Evolutionary conservation across 1,284 basidiomycete species (phyloP).

Genomic region (Pseudozyma tsukubaensis): DNA sequence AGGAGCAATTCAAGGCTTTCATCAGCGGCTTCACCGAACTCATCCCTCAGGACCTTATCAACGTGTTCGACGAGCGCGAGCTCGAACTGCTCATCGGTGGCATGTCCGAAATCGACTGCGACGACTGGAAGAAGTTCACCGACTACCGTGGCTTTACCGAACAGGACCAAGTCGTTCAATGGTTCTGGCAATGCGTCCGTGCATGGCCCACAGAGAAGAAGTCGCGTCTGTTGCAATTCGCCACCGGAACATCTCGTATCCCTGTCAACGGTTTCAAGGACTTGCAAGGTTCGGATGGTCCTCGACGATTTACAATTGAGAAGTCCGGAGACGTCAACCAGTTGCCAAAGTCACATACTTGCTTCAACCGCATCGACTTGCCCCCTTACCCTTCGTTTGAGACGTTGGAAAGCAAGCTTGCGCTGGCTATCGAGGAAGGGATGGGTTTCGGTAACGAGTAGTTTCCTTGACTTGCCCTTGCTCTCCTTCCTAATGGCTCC

Average conservation of each 20-base stretch:
- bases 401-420: conserved; percentile 66
- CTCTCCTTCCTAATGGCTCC: neutral
- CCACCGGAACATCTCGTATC: conserved; percentile 94
- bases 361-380: conserved; percentile 68
- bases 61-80: conserved; percentile 98
- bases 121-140: conserved; percentile 76
- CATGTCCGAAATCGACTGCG: conserved; percentile 94
- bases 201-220: conserved; percentile 97
- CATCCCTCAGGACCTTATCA: conserved; percentile 92
- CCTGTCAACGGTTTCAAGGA: conserved; percentile 99
- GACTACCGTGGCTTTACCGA: conserved; percentile 74
- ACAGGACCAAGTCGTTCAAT: conserved; percentile 82
- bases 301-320: conserved; percentile 71
- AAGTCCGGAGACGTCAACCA: conserved; percentile 66
- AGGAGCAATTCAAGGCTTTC: conserved; percentile 95
- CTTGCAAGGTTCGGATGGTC: conserved; percentile 95
- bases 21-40: conserved; percentile 95
- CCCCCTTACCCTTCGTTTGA: conserved; percentile 66
- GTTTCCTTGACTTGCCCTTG: neutral
- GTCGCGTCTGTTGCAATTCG: conserved; percentile 89
- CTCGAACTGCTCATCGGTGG: conserved; percentile 92
- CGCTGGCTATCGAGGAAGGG: conserved; percentile 66
- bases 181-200: conserved; percentile 99
- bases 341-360: conserved; percentile 68
- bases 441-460: conserved; percentile 67